phyloP scores from a whole-genome alignment of 768 basidiomycete genomes.

The Cyclocybe aegerita region DNA sequence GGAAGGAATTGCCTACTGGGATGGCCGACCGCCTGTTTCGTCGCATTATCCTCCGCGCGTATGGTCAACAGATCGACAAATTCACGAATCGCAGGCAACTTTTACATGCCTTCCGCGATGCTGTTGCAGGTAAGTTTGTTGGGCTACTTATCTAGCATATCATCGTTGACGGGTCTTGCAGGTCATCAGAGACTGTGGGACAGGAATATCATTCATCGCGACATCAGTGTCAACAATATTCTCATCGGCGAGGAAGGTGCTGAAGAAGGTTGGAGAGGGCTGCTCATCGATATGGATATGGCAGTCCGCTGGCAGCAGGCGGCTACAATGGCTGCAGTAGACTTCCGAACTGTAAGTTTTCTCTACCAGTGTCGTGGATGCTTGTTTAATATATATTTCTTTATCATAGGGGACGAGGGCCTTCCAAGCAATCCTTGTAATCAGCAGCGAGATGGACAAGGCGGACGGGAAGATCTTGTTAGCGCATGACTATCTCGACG shows the following conservation, averaged over 20 bases:
- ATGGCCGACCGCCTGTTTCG: constrained; percentile 6
- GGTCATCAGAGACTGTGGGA: constrained; percentile 16
- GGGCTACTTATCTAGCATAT: not conserved
- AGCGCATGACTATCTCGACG: constrained; percentile 1
- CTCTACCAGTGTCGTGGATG: not conserved
- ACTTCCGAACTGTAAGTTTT: constrained; percentile 6
- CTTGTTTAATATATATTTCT: not conserved
- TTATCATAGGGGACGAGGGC: constrained; percentile 10
- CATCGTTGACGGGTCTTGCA: not conserved
- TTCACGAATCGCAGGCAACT: constrained; percentile 9
- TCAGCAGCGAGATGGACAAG: not conserved
- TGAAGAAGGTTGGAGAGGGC: not conserved
- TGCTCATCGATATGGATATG: constrained; percentile 16
- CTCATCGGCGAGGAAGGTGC: constrained; percentile 10
- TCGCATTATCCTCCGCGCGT: constrained; percentile 13
- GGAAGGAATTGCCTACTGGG: not conserved
- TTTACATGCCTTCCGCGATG: constrained; percentile 14
- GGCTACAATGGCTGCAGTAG: not conserved
- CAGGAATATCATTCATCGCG: constrained; percentile 22
- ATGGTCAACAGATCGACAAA: constrained; percentile 11
- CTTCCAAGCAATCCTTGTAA: constrained; percentile 9
- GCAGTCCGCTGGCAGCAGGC: constrained; percentile 5
- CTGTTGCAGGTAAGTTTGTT: constrained; percentile 13
- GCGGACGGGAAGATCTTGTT: not conserved
- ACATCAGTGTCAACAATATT: constrained; percentile 24